Evolutionary conservation across 2,329 filamentous ascomycete genomes (phyloP).

Genomic region (Aureobasidium sp.): DNA sequence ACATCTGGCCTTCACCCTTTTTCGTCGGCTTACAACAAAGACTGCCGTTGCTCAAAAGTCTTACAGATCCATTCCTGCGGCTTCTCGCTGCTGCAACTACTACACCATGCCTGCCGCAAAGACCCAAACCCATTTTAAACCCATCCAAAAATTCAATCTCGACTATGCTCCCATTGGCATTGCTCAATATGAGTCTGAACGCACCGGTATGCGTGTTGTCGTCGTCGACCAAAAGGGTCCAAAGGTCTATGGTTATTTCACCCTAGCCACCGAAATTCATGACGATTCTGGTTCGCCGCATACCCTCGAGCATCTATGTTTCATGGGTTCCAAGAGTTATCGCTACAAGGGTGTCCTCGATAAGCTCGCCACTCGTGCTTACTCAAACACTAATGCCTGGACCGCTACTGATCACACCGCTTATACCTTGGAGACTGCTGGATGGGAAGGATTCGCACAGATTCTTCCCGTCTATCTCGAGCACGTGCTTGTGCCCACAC

Average conservation of each 20-base stretch:
- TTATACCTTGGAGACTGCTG: slow-evolving; percentile 89
- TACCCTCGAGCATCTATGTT: slow-evolving; percentile 46
- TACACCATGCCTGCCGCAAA: slow-evolving; percentile 14
- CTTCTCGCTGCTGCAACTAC: neutral
- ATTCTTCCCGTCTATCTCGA: slow-evolving; percentile 93
- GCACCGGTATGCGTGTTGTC: slow-evolving; percentile 90
- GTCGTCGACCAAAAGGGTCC: slow-evolving; percentile 88
- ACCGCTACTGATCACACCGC: slow-evolving; percentile 94
- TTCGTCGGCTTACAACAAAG: neutral
- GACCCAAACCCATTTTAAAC: slow-evolving; percentile 59
- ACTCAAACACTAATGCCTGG: slow-evolving; percentile 94
- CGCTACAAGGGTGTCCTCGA: slow-evolving; percentile 92
- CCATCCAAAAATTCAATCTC: slow-evolving; percentile 75
- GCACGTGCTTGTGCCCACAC: slow-evolving; percentile 81
- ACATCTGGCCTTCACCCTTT: neutral
- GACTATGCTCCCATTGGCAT: slow-evolving; percentile 85
- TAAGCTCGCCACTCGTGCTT: slow-evolving; percentile 86
- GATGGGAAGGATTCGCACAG: slow-evolving; percentile 94
- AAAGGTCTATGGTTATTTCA: slow-evolving; percentile 93
- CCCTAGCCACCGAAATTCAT: slow-evolving; percentile 91
- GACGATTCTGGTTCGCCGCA: slow-evolving; percentile 86
- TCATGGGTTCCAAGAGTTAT: slow-evolving; percentile 79
- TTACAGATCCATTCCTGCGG: neutral
- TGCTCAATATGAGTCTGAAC: slow-evolving; percentile 90
- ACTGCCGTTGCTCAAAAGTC: neutral